Base-by-base conservation (phyloP, 768 basidiomycete genomes). In the Collybia sordida region DNA sequence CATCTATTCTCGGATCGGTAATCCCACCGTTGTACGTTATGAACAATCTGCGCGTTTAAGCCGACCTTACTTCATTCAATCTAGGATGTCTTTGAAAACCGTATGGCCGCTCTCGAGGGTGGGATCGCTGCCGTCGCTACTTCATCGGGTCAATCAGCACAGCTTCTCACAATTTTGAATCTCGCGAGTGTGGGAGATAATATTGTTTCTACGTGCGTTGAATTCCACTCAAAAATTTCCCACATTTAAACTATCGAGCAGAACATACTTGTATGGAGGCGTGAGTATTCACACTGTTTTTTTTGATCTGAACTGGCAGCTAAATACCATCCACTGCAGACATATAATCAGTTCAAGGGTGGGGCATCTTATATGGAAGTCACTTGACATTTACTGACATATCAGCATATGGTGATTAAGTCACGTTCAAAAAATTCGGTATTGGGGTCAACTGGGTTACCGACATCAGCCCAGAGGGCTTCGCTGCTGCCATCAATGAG, bases 91-190 rank as follows among this genome's bases (percentile, higher is more conserved):
- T 90, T 93, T 55, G 90, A 92, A 64, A 77, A 84, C 49, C 82
- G 90, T 6, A 83, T 91, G 22, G 84, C 87, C 3, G 86, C 86
- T 0, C 74, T 92, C n/a, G 90, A 93, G 64, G 86, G 88, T 9
- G 90, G 90, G 21, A 73, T 72, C 1, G 88, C 87, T 0, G 90
- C 90, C 5, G 76, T 92, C 3, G 89, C 89, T 2, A 75, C 83
- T 0, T 70, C 87, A 3, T 86, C 85, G 47, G 90, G 90, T 0
- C 88, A 90, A 61, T 72, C 86, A 6, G 90, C 89, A 0, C 88
- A 91, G 58, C 87, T 90, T 66, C 70, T 90, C 64, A 75, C 88
- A 1, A 80, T 90, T 52, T 64, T 78, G 1, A 75, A 82, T 23
- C 63, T 89, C 36, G 82, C 85, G 1, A 67, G 74, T 1, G 62